phyloP scores from a whole-genome alignment of 2,329 filamentous ascomycete genomes.

The Incumbomyces delicatus region DNA sequence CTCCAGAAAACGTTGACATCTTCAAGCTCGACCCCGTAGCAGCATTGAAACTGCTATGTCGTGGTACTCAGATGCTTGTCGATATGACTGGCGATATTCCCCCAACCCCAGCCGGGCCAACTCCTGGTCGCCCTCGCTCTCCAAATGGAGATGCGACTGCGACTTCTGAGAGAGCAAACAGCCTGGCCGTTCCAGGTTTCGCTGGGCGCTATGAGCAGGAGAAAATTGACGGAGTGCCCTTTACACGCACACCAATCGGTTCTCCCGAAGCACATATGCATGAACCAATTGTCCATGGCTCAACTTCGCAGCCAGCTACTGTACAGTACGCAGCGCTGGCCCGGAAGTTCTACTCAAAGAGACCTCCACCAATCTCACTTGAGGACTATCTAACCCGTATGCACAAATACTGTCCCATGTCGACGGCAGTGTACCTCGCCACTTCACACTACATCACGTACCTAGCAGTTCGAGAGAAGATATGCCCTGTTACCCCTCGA shows the following conservation, averaged over 20 bases:
- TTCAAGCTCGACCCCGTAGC: conserved; percentile 62
- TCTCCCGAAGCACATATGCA: conserved; percentile 42
- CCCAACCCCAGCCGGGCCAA: conserved; percentile 53
- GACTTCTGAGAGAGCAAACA: conserved; percentile 21
- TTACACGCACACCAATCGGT: conserved; percentile 31
- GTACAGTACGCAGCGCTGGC: conserved; percentile 78
- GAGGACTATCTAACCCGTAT: conserved; percentile 78
- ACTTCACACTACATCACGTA: conserved; percentile 80
- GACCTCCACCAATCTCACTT: conserved; percentile 70
- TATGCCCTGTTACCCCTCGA: conserved; percentile 68
- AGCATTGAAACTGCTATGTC: conserved; percentile 70
- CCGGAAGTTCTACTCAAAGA: conserved; percentile 86
- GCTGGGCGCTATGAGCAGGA: conserved; percentile 29
- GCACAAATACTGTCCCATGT: conserved; percentile 87
- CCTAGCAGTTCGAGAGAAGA: conserved; percentile 64
- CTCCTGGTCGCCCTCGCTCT: conserved; percentile 6
- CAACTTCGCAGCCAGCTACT: conserved; percentile 61
- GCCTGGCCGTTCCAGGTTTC: conserved; percentile 26
- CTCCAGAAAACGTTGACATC: conserved; percentile 48
- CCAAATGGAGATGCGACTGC: conserved; percentile 9
- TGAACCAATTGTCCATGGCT: conserved; percentile 43
- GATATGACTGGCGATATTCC: conserved; percentile 55
- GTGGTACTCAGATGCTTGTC: conserved; percentile 49
- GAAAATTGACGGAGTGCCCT: conserved; percentile 27
- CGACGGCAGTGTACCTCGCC: conserved; percentile 84